These are phyloP conservation scores for Pseudogymnoascus sp. DNA, from an alignment of 2,329 filamentous ascomycete genomes.

Conservation along the genomic window DNA sequence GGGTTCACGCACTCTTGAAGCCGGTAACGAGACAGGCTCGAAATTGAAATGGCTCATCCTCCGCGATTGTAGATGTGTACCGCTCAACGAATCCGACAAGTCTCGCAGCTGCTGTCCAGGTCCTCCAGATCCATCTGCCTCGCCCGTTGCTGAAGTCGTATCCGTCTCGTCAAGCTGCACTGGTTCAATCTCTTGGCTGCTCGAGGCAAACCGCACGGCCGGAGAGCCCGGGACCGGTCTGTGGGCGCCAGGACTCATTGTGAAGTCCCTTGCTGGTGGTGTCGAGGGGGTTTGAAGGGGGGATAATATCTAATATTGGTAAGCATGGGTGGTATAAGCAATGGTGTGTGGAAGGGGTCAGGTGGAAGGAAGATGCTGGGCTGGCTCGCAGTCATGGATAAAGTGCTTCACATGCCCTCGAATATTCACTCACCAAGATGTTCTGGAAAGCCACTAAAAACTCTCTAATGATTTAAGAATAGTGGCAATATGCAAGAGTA, in stretches of 20 bases:
- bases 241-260: slow-evolving; percentile 13
- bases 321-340: not conserved
- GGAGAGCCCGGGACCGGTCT: slow-evolving; percentile 28
- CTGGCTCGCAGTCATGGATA: not conserved
- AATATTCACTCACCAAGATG: not conserved
- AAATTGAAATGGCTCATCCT: slow-evolving; percentile 83
- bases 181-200: slow-evolving; percentile 62
- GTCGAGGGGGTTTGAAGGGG: not conserved
- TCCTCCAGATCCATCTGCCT: slow-evolving; percentile 21
- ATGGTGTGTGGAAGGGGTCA: not conserved
- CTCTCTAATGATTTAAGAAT: not conserved
- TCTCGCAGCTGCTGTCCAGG: slow-evolving; percentile 22
- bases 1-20: slow-evolving; percentile 61
- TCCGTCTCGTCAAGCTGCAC: slow-evolving; percentile 26
- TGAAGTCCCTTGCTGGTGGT: not conserved
- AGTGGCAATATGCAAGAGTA: not conserved
- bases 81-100: slow-evolving; percentile 65
- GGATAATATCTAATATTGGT: not conserved
- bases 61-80: slow-evolving; percentile 69
- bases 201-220: slow-evolving; percentile 64
- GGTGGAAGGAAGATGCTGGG: not conserved
- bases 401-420: not conserved
- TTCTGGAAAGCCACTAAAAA: not conserved
- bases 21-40: slow-evolving; percentile 82
- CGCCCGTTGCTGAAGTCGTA: slow-evolving; percentile 19